These are phyloP conservation scores for Hirschioporus abietinus DNA, from an alignment of 768 basidiomycete genomes.

Conservation along the genomic window DNA sequence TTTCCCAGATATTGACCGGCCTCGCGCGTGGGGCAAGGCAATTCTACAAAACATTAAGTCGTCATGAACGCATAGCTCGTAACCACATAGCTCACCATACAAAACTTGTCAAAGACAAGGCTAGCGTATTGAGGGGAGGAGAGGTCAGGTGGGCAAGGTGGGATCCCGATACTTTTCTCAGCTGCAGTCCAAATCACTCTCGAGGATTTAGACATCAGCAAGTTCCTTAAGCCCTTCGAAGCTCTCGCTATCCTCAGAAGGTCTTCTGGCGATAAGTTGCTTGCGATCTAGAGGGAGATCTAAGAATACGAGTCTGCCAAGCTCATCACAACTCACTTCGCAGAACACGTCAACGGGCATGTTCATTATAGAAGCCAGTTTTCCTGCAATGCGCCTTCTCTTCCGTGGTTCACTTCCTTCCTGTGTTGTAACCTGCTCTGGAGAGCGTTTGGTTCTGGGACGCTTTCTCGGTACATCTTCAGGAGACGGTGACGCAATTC, in stretches of 20 bases:
- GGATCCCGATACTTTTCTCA: not conserved
- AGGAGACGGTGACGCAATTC: too few species aligned
- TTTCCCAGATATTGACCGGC: not conserved
- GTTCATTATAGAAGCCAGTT: not conserved
- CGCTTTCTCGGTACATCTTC: too few species aligned
- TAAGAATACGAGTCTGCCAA: not conserved
- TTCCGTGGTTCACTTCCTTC: not conserved
- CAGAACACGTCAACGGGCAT: not conserved
- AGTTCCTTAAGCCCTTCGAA: not conserved
- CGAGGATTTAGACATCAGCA: not conserved
- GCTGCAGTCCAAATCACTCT: not conserved
- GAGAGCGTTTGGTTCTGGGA: too few species aligned
- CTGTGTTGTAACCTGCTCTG: too few species aligned
- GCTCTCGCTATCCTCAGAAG: not conserved
- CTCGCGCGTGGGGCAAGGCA: not conserved
- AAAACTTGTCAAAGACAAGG: not conserved
- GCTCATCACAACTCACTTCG: not conserved
- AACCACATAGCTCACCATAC: not conserved
- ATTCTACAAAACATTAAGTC: not conserved
- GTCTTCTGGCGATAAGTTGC: not conserved
- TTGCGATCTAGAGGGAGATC: not conserved
- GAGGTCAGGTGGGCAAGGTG: not conserved
- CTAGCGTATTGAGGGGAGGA: not conserved
- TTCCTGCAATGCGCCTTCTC: not conserved
- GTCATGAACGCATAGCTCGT: not conserved